Conservation (phyloP, 2,329 filamentous ascomycete genomes). For the Tolypocladium album region DNA sequence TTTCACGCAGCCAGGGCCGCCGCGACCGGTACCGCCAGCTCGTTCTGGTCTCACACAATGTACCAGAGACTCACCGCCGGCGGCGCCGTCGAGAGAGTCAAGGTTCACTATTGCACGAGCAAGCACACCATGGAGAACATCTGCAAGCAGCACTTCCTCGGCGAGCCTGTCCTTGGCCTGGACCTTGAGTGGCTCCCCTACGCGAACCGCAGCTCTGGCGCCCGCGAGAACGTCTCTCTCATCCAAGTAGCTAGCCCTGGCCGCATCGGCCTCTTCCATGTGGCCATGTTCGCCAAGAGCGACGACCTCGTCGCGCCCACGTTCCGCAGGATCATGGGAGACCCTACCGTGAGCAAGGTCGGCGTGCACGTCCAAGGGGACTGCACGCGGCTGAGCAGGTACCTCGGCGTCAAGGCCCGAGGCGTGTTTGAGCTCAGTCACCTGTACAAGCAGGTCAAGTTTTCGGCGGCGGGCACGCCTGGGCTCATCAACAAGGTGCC, state of each 20-base stretch:
- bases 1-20: constrained; percentile 35
- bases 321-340: constrained; percentile 62
- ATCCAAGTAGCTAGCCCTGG: constrained; percentile 73
- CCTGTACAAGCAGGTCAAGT: constrained; percentile 67
- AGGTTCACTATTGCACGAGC: constrained; percentile 68
- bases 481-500: constrained; percentile 53
- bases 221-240: constrained; percentile 64
- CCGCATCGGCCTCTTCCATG: constrained; percentile 71
- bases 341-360: constrained; percentile 56
- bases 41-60: constrained; percentile 58
- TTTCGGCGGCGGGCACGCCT: constrained; percentile 38
- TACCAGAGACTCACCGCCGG: constrained; percentile 44
- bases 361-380: constrained; percentile 70
- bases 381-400: constrained; percentile 55
- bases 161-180: constrained; percentile 68
- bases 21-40: constrained; percentile 29
- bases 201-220: constrained; percentile 31
- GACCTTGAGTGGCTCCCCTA: constrained; percentile 74
- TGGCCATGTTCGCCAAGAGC: constrained; percentile 50
- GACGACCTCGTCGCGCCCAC: constrained; percentile 58
- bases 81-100: constrained; percentile 40
- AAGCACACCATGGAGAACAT: constrained; percentile 57
- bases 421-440: constrained; percentile 77
- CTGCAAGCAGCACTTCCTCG: constrained; percentile 51
- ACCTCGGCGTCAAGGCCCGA: constrained; percentile 50